phyloP scores from a whole-genome alignment of 345 rosid species.

The Turnera subulata region DNA sequence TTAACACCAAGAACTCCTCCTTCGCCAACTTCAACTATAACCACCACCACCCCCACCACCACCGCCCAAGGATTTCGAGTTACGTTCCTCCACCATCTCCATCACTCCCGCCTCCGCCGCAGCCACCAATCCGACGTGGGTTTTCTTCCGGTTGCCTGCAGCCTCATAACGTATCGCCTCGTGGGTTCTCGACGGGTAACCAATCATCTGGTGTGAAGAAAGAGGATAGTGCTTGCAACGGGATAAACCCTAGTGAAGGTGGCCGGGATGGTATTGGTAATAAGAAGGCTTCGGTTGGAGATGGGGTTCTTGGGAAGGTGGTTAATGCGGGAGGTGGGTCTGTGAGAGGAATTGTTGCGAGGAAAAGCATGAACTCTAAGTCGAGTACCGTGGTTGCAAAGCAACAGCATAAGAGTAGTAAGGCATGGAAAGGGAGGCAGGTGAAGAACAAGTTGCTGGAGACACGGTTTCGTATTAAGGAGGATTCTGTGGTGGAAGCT shows the following conservation, averaged over 20 bases:
- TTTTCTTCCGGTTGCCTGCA: constrained; percentile 15
- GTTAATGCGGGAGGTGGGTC: background rate
- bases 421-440: constrained; percentile 44
- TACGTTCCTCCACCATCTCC: constrained; percentile 11
- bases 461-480: constrained; percentile 53
- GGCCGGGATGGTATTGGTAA: constrained; percentile 20
- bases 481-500: constrained; percentile 44
- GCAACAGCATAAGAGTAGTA: constrained; percentile 31
- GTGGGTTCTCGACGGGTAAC: constrained; percentile 5
- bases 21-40: background rate
- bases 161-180: constrained; percentile 11
- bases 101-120: constrained; percentile 6
- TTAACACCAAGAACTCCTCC: constrained; percentile 19
- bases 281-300: constrained; percentile 26
- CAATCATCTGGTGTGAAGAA: constrained; percentile 11
- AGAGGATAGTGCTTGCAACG: constrained; percentile 10
- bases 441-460: constrained; percentile 38
- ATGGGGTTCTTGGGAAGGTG: constrained; percentile 8
- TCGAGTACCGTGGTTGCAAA: constrained; percentile 1
- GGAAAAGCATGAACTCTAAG: constrained; percentile 21
- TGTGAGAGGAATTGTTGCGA: constrained; percentile 24
- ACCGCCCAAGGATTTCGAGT: constrained; percentile 16
- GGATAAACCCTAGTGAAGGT: constrained; percentile 28
- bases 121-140: constrained; percentile 1
- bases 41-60: background rate